phyloP scores from a whole-genome alignment of 2,329 filamentous ascomycete species.

The Beauveria rudraprayagi region DNA sequence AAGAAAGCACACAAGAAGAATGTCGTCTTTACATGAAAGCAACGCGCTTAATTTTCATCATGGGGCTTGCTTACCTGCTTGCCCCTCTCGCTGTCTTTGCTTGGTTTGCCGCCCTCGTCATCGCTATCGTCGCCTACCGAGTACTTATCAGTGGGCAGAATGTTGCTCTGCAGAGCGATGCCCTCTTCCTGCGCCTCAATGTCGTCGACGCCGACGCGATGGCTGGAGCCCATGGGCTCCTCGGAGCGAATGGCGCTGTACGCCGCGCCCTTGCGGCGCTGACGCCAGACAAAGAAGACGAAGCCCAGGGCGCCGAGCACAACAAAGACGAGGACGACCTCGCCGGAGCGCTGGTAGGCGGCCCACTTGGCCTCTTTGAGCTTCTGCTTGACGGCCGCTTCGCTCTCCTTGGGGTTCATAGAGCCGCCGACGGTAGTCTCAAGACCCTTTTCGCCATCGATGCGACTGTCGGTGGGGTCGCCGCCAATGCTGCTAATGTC shows the following conservation, averaged over 20 bases:
- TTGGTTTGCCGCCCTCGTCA: constrained; percentile 32
- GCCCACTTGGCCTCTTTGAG: constrained; percentile 81
- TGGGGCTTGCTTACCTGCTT: neutral
- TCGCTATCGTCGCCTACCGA: constrained; percentile 51
- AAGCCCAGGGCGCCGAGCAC: constrained; percentile 63
- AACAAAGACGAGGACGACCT: constrained; percentile 76
- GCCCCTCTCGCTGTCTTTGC: constrained; percentile 9
- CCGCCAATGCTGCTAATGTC: constrained; percentile 87
- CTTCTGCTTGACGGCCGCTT: constrained; percentile 60
- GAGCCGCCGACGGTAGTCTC: constrained; percentile 71
- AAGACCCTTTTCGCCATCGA: constrained; percentile 77
- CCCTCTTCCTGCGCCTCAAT: constrained; percentile 16
- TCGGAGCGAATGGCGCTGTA: constrained; percentile 44
- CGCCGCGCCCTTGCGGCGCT: constrained; percentile 46
- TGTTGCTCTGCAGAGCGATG: constrained; percentile 16
- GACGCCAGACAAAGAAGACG: constrained; percentile 64
- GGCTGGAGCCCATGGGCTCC: constrained; percentile 22
- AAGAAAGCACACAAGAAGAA: neutral
- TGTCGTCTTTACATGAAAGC: neutral
- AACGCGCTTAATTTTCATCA: neutral
- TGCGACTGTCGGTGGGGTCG: constrained; percentile 64
- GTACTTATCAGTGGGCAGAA: constrained; percentile 40
- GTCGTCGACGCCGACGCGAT: constrained; percentile 32
- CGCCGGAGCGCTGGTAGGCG: constrained; percentile 81
- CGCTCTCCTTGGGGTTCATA: constrained; percentile 43